Percentiles rank a stretch among this genome's conserved stretches.
phyloP scores from a whole-genome alignment of 2,329 filamentous ascomycete species.

The Sporothrix humicola region DNA sequence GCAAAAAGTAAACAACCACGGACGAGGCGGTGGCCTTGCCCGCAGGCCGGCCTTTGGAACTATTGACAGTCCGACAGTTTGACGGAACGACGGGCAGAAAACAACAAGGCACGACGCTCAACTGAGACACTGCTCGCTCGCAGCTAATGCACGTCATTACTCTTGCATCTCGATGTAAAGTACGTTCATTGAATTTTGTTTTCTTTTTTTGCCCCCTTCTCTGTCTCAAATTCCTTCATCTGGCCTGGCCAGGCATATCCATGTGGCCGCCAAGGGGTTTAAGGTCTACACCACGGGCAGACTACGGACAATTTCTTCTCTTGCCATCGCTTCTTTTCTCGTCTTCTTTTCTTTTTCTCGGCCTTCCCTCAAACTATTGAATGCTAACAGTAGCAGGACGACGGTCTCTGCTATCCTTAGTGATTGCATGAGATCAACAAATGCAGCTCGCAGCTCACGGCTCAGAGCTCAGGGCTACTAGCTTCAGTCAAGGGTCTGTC shows the following conservation, averaged over 20 bases:
- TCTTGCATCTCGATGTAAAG: not conserved
- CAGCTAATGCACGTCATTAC: not conserved
- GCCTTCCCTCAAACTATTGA: not conserved
- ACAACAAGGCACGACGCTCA: not conserved
- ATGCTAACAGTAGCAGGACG: not conserved
- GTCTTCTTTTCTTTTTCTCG: not conserved
- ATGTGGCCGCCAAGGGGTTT: conserved; percentile 3
- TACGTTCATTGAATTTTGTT: not conserved
- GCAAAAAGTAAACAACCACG: not conserved
- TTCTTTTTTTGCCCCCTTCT: not conserved
- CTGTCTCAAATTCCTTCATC: not conserved
- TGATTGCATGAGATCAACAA: conserved; percentile 6
- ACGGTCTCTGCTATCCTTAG: not conserved
- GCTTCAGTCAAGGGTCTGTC: too few relatives aligned
- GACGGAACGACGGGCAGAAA: not conserved
- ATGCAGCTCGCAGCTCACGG: not conserved
- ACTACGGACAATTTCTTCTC: not conserved
- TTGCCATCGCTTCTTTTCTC: not conserved
- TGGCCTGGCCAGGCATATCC: not conserved
- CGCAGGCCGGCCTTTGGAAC: not conserved
- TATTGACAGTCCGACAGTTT: not conserved
- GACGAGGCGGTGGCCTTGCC: not conserved
- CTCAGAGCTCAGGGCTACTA: not conserved
- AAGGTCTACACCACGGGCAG: not conserved
- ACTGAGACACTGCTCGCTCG: not conserved